Base-by-base conservation (phyloP, 371 early-diverging fungal species). In the Coemansia sp. region DNA sequence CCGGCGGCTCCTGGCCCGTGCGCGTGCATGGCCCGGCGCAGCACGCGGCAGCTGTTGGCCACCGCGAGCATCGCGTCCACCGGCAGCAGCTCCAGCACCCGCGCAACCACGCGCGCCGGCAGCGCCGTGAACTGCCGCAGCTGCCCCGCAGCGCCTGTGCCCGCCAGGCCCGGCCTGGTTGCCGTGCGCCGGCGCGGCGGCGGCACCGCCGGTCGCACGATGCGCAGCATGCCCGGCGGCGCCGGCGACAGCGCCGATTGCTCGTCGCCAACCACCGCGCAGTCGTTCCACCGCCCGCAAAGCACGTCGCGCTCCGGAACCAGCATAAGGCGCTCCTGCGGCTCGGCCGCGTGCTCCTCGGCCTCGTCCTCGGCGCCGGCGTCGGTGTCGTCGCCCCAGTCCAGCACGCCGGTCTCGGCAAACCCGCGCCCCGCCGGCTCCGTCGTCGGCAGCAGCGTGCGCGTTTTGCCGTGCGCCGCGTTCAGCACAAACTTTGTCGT, bases 391-490 rank as follows among this genome's bases (percentile, higher is more conserved):
- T 59, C 60, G 5, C 31, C 53, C 58, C 57, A 58, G 51, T 57
- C 68, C 2, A 51, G 51, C 8, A 60, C 48, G 5, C 49, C 64
- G 4, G 72, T 59, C 14, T 43, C 58, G n/a, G 32, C 43, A 7
- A 39, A 10, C 7, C 24, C 46, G 49, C n/a, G 46, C 39, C 4
- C 62, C 48, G 12, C 31, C 43, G 9, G 29, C 40, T 72, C 72
- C 3, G 53, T 60, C 11, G 72, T 72, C 4, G 72, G 72, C 29
- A 72, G 60, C 32, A 72, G 61, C 36, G 72, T 64, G 24, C 72
- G 60, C 4, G 64, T 67, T 39, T 69, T 69, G 29, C 72, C 72
- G 24, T 72, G 72, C n/a, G 72, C 64, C 36, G 72, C 72, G 53
- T 60, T 72, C 14, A 72, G 61, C 11, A 72, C 67, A 36, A 72